These are phyloP conservation scores for Stereum hirsutum DNA, from an alignment of 1,284 basidiomycete genomes.

Conservation along the genomic window DNA sequence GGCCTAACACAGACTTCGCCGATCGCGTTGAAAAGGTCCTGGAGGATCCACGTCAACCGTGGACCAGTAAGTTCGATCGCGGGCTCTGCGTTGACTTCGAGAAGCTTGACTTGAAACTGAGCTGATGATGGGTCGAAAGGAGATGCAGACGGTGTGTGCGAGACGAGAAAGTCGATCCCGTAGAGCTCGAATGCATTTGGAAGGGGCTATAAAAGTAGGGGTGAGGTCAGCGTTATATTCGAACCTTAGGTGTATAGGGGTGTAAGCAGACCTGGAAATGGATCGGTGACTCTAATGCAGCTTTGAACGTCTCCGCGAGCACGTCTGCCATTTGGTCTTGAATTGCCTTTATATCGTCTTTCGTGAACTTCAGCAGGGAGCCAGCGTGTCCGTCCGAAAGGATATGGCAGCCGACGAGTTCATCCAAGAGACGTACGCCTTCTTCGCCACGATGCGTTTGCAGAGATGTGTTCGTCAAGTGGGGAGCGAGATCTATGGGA, in stretches of 20 bases:
- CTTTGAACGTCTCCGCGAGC: constrained; percentile 78
- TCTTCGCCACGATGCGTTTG: constrained; percentile 64
- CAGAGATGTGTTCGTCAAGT: constrained; percentile 96
- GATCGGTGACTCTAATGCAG: constrained; percentile 76
- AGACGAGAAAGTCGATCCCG: constrained; percentile 86
- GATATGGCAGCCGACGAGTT: constrained; percentile 60
- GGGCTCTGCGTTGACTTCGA: constrained; percentile 94
- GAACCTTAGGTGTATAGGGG: neutral
- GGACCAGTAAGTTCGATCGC: constrained; percentile 92
- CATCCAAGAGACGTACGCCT: constrained; percentile 67
- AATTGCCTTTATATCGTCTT: constrained; percentile 48
- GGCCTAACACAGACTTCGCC: constrained; percentile 63
- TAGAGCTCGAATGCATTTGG: constrained; percentile 96
- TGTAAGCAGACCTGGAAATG: constrained; percentile 67
- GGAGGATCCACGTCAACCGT: constrained; percentile 72
- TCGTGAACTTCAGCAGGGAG: constrained; percentile 20
- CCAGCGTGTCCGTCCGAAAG: constrained; percentile 22
- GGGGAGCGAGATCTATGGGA: constrained; percentile 56
- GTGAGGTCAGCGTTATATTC: constrained; percentile 9
- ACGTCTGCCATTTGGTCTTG: constrained; percentile 56
- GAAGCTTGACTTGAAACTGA: constrained; percentile 60
- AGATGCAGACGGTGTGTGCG: constrained; percentile 26
- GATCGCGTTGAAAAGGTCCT: constrained; percentile 74
- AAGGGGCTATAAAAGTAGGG: constrained; percentile 43
- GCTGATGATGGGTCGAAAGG: constrained; percentile 11